These are phyloP conservation scores for Sisymbrium irio DNA, from an alignment of 345 rosid species.

Conservation along the genomic window DNA sequence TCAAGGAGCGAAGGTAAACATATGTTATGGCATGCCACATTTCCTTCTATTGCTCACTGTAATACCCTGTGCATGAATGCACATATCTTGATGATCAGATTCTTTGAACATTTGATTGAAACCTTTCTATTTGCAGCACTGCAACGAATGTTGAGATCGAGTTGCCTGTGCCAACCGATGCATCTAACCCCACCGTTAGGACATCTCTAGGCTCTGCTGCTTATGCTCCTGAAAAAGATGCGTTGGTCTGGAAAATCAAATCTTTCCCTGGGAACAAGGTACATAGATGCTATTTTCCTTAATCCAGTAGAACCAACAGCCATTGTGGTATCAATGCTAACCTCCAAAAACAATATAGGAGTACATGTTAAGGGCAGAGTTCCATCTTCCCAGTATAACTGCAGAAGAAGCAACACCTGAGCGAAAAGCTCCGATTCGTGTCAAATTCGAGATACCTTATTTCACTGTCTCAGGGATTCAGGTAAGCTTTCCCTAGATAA, in stretches of 20 bases:
- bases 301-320: constrained; percentile 1
- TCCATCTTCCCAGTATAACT: constrained; percentile 70
- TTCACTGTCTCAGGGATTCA: constrained; percentile 89
- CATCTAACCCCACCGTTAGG: constrained; percentile 80
- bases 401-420: constrained; percentile 72
- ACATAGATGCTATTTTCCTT: not conserved
- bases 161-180: constrained; percentile 76
- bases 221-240: constrained; percentile 79
- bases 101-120: constrained; percentile 67
- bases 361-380: constrained; percentile 83
- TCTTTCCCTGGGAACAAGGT: constrained; percentile 86
- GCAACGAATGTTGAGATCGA: constrained; percentile 70
- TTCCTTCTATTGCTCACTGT: too few relatives aligned
- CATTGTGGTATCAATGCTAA: not conserved
- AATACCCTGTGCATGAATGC: too few relatives aligned
- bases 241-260: constrained; percentile 45
- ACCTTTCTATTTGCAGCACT: constrained; percentile 48
- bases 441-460: constrained; percentile 84
- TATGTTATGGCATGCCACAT: not conserved
- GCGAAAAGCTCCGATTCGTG: constrained; percentile 75
- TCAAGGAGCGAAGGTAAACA: constrained; percentile 85
- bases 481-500: too few relatives aligned
- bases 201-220: constrained; percentile 94
- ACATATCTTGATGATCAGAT: constrained; percentile 38
- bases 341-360: constrained; percentile 45